phyloP scores from a whole-genome alignment of 1,284 basidiomycete species.

The Pseudozyma flocculosa region DNA sequence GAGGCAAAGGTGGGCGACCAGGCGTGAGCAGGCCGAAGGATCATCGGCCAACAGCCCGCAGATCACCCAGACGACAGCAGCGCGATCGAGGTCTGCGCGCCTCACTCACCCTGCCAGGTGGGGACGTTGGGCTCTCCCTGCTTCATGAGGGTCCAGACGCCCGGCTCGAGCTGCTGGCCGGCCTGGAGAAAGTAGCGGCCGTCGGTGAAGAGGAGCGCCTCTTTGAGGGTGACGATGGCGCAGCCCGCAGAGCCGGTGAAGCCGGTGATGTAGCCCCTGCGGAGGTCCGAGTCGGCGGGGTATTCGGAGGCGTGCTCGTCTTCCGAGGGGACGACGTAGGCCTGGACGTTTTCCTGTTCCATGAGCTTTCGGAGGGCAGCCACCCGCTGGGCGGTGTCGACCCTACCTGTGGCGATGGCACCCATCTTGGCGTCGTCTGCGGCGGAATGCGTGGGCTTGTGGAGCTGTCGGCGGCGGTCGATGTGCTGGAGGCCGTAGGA shows the following conservation, averaged over 20 bases:
- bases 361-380: slow-evolving; percentile 42
- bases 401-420: slow-evolving; percentile 47
- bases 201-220: slow-evolving; percentile 76
- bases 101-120: slow-evolving; percentile 69
- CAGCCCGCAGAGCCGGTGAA: slow-evolving; percentile 87
- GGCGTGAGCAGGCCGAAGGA: too few relatives aligned
- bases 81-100: too few relatives aligned
- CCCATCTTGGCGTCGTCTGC: slow-evolving; percentile 35
- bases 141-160: slow-evolving; percentile 91
- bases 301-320: slow-evolving; percentile 84
- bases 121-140: slow-evolving; percentile 74
- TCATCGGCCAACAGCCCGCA: too few relatives aligned
- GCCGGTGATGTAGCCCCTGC: slow-evolving; percentile 82
- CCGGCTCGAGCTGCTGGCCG: slow-evolving; percentile 75
- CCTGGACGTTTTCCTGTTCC: slow-evolving; percentile 35
- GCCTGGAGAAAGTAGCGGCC: slow-evolving; percentile 94
- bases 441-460: slow-evolving; percentile 1
- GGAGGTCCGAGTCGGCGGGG: slow-evolving; percentile 65
- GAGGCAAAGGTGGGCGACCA: slow-evolving; percentile 65
- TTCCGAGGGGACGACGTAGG: slow-evolving; percentile 58
- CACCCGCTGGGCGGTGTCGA: slow-evolving; percentile 48
- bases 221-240: slow-evolving; percentile 70
- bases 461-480: not conserved
- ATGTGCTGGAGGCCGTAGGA: slow-evolving; percentile 26
- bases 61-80: too few relatives aligned